Evolutionary conservation across 176 grass and related monocot species (phyloP).

Genomic region (Avena sativa): DNA sequence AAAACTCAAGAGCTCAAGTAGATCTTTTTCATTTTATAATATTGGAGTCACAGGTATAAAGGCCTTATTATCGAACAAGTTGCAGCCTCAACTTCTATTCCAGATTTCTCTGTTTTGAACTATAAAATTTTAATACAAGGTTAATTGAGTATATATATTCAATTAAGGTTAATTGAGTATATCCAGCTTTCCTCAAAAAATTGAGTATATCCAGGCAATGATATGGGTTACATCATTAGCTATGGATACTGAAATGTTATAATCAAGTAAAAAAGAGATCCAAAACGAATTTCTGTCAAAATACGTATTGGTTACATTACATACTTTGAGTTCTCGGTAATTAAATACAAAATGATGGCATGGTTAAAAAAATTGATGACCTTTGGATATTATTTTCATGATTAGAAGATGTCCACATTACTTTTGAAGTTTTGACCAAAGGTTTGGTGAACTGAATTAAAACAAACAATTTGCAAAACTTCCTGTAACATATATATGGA

Average conservation of each 20-base stretch:
- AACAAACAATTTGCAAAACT: conserved; percentile 4
- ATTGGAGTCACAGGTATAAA: conserved; percentile 21
- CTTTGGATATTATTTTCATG: conserved; percentile 18
- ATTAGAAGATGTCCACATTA: background rate
- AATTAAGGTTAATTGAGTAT: background rate
- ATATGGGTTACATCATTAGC: background rate
- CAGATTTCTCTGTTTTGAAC: background rate
- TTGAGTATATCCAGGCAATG: background rate
- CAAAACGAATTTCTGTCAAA: background rate
- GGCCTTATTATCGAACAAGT: background rate
- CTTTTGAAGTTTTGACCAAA: background rate
- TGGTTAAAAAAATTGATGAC: conserved; percentile 22
- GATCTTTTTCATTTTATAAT: background rate
- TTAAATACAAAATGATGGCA: background rate
- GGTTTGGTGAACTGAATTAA: conserved; percentile 22
- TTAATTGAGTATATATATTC: background rate
- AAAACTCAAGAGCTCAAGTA: background rate
- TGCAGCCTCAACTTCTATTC: conserved; percentile 5
- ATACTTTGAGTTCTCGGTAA: conserved; percentile 8
- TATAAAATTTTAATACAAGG: conserved; percentile 7
- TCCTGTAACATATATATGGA: conserved; percentile 8
- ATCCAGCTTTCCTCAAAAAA: background rate
- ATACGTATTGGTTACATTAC: conserved; percentile 10
- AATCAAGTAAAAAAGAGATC: background rate
- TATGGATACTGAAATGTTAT: background rate